These are phyloP conservation scores for Dioszegia crocea DNA, from an alignment of 768 basidiomycete genomes.

Conservation along the genomic window DNA sequence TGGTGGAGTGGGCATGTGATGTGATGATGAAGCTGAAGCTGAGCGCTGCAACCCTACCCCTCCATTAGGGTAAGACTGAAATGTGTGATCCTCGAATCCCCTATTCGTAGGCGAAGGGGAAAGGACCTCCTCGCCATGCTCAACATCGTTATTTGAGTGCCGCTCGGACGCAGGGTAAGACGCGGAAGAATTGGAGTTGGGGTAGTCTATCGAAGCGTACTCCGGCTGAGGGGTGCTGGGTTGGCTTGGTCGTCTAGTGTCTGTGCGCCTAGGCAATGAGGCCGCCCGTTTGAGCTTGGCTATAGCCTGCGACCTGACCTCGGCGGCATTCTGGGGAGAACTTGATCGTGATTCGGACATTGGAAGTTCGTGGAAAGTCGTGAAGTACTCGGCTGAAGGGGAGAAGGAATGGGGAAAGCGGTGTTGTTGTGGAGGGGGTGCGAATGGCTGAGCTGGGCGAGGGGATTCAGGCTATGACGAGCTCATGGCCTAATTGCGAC, in stretches of 20 bases:
- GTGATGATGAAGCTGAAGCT: constrained; percentile 28
- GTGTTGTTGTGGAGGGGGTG: neutral
- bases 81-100: constrained; percentile 14
- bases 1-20: constrained; percentile 21
- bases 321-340: constrained; percentile 61
- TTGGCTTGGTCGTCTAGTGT: constrained; percentile 66
- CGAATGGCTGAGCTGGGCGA: neutral
- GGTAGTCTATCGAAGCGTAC: neutral
- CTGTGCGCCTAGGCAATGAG: constrained; percentile 84
- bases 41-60: constrained; percentile 26
- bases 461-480: neutral
- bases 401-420: neutral
- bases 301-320: constrained; percentile 81
- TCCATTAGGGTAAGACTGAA: neutral
- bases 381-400: constrained; percentile 16
- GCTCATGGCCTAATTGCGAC: neutral
- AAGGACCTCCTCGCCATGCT: constrained; percentile 27
- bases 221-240: too few relatives aligned
- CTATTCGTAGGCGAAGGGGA: constrained; percentile 31
- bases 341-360: constrained; percentile 66
- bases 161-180: neutral
- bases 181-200: neutral
- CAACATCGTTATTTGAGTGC: too few relatives aligned
- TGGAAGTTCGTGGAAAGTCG: constrained; percentile 72
- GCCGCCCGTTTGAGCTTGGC: constrained; percentile 88